A percentile compares a stretch with the other conserved stretches of the same genome.
phyloP scores from a whole-genome alignment of 108 stramenopile genomes.

The Ochromonas danica region DNA sequence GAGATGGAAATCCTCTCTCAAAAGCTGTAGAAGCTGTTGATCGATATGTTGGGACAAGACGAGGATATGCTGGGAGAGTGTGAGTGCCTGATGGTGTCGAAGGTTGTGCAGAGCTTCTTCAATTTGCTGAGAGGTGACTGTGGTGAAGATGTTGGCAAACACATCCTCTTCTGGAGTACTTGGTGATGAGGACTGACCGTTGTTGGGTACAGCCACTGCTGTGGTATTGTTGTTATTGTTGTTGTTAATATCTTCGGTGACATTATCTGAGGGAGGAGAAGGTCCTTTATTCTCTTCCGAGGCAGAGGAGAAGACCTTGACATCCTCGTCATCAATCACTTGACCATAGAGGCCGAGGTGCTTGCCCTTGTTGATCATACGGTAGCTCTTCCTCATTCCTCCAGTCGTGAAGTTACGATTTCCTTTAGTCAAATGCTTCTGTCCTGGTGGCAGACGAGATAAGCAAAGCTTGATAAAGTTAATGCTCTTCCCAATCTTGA shows the following conservation, averaged over 20 bases:
- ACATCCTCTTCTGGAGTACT: slow-evolving; percentile 58
- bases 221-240: neutral
- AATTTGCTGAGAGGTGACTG: neutral
- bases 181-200: neutral
- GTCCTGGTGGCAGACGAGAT: neutral
- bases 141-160: slow-evolving; percentile 35
- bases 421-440: neutral
- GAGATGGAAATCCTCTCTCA: slow-evolving; percentile 71
- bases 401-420: neutral
- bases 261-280: too few species aligned
- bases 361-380: neutral
- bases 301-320: neutral
- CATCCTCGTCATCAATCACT: neutral
- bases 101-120: neutral
- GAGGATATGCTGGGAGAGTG: neutral
- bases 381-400: neutral
- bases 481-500: slow-evolving; percentile 85
- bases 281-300: too few species aligned
- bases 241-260: too few species aligned
- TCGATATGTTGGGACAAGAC: neutral
- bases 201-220: neutral
- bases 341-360: neutral
- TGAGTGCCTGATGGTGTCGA: neutral
- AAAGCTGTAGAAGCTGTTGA: slow-evolving; percentile 65
- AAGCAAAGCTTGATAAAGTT: slow-evolving; percentile 82